These are phyloP conservation scores for Fonsecaea pedrosoi DNA, from an alignment of 2,329 filamentous ascomycete species.

Conservation along the genomic window DNA sequence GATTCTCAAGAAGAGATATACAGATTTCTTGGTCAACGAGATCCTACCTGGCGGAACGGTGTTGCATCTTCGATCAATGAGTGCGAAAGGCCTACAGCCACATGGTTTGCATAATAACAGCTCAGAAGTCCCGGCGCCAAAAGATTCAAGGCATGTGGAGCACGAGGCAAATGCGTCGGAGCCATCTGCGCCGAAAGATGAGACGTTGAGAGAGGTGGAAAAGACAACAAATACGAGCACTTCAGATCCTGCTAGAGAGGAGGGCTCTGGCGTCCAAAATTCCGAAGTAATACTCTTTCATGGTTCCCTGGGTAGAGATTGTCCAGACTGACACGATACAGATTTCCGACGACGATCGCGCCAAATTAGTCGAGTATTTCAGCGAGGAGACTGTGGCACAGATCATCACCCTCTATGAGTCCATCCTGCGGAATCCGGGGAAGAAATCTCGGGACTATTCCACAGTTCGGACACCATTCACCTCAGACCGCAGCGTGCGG, in stretches of 20 bases:
- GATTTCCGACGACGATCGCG: constrained; percentile 52
- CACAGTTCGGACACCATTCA: constrained; percentile 59
- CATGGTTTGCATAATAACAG: neutral
- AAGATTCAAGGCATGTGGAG: neutral
- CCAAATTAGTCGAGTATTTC: constrained; percentile 46
- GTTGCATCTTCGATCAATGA: constrained; percentile 67
- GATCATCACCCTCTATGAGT: constrained; percentile 63
- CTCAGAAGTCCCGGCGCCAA: neutral
- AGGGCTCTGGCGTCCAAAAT: neutral
- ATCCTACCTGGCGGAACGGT: constrained; percentile 78
- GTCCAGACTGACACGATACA: neutral
- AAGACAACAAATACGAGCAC: neutral
- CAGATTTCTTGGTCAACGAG: constrained; percentile 92
- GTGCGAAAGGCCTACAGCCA: constrained; percentile 39
- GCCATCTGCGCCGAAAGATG: neutral
- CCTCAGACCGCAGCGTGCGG: constrained; percentile 64
- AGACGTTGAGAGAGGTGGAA: neutral
- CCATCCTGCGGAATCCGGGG: constrained; percentile 60
- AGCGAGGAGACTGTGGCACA: constrained; percentile 41
- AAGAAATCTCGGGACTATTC: constrained; percentile 64
- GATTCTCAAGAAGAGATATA: constrained; percentile 77
- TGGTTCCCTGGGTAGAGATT: too few relatives aligned
- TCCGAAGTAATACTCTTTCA: neutral
- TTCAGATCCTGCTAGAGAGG: neutral
- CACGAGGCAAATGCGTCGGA: neutral